Evolutionary conservation across 2,329 filamentous ascomycete species (phyloP), one percentile per base, ranked within the genome.

Genomic region (Aquanectria penicillioides): DNA sequence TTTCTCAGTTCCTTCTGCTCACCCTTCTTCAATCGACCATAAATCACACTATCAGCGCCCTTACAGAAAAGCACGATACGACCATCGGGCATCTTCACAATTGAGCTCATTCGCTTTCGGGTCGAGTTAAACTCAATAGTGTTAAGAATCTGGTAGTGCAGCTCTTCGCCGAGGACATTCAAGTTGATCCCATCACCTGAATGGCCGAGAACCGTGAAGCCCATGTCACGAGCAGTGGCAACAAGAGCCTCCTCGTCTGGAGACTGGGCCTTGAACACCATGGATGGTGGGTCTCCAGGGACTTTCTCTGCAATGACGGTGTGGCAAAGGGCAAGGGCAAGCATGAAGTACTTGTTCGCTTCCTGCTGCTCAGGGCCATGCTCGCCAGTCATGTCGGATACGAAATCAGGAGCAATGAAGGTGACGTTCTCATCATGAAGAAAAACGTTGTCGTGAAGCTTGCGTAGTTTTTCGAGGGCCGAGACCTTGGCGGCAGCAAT

Each of bases 41-140:
- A 99, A 64, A 99, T 98, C 69, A 98, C 91, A 70, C 93, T 97
- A 74, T 99, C 95, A 28, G 95, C 95, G 64, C 95, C 95, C 79
- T 99, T 99, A 82, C 95, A 99, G 77, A 96, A 97, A 1, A 99
- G 83, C 52, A 95, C 83, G 61, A 99, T 97, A 57, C 85, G 89
- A 34, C 91, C 90, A 74, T 98, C 88, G 0, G 95, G 94, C 93
- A 98, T 97, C 57, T 91, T 87, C 47, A 99, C 89, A 66, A 99
- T 97, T 2, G 94, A 92, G 77, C 94, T 98, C 95, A 99, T 99
- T 66, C 95, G 88, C 80, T 99, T 99, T 70, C 95, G 87, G 37
- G 90, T 93, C 0, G 94, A 98, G 75, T 98, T 98, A 81, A 99
- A 99, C 74, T 99, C 95, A 31, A 99, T 89, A 1, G 91, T 97